A percentile compares a stretch with the other conserved stretches of the same genome.
These are phyloP conservation scores for Trapa incisa DNA, from an alignment of 345 rosid species.

Conservation along the genomic window DNA sequence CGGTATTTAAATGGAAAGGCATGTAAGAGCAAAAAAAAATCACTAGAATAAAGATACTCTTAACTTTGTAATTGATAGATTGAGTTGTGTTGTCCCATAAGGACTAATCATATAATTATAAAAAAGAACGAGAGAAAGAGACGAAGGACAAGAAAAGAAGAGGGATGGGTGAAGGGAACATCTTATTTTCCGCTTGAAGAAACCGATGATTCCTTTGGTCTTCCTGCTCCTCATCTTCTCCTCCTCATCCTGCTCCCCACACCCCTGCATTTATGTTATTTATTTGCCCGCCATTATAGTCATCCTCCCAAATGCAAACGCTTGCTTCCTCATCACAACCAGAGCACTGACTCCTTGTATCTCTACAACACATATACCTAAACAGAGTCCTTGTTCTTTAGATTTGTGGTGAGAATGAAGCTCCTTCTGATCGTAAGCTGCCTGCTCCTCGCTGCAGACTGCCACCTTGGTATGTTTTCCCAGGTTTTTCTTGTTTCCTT, in stretches of 20 bases:
- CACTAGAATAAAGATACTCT: too few species aligned
- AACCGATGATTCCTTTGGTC: not conserved
- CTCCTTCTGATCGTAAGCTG: not conserved
- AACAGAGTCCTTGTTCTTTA: not conserved
- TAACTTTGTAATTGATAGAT: too few species aligned
- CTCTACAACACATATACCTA: not conserved
- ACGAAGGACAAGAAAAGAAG: not conserved
- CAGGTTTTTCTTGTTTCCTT: not conserved
- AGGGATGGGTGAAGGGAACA: not conserved
- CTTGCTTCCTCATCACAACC: not conserved
- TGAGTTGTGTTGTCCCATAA: too few species aligned
- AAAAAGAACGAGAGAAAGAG: not conserved
- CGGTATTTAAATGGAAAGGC: too few species aligned
- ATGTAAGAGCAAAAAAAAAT: too few species aligned
- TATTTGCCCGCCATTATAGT: not conserved
- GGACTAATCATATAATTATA: not conserved
- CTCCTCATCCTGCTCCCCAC: not conserved
- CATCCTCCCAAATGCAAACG: not conserved
- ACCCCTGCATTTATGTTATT: not conserved
- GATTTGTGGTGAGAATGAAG: not conserved
- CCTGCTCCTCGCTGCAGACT: not conserved
- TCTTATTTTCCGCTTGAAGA: constrained; percentile 2
- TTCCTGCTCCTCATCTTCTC: not conserved
- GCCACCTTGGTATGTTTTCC: not conserved
- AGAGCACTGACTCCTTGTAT: not conserved